Base-by-base conservation (phyloP, 2,329 filamentous ascomycete species). In the Xylaria sp. region DNA sequence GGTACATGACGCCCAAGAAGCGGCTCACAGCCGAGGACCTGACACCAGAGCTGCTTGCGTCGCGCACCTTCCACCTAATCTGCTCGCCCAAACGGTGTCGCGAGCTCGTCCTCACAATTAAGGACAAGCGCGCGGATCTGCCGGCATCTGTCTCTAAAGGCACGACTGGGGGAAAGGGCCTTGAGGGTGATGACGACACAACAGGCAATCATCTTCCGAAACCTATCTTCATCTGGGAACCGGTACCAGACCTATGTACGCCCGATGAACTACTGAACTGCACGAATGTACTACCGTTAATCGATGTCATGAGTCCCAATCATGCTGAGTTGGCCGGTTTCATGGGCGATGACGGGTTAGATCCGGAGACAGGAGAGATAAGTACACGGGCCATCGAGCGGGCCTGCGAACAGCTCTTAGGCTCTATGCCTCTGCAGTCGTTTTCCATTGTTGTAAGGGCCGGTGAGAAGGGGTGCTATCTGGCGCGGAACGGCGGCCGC, bases 161-260 rank as follows among this genome's bases (percentile, higher is more conserved):
- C 5, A 15, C 18, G 15, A n/a, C 34, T 18, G 56, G n/a, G 7
- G 59, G 58, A 37, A 62, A 65, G 13, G 39, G 15, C n/a, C 41
- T 7, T 9, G 31, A 57, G n/a, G 63, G 44, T 15, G 52, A 18
- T 31, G 63, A 59, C 15, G 67, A 67, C 37, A 48, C 65, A 20
- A 3, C 67, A 37, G 66, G 48, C 60, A 75, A 67, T 68, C 74
- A 67, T 28, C 77, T 65, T 52, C 80, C 83, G 0, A 87, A 87
- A 57, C 92, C 94, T 0, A 81, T 94, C 7, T 93, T 98, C 78
- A 89, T 98, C 62, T 99, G 95, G 95, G 96, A 99, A 79, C 96
- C 96, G 0, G 92, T 98, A 1, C 96, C 96, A 1, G 94, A 98
- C 80, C 86, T 93, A 0, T 98, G 94, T 79, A 91, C 88, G 0